Base-by-base conservation (phyloP, 2,329 filamentous ascomycete species). In the Clonostachys solani region DNA sequence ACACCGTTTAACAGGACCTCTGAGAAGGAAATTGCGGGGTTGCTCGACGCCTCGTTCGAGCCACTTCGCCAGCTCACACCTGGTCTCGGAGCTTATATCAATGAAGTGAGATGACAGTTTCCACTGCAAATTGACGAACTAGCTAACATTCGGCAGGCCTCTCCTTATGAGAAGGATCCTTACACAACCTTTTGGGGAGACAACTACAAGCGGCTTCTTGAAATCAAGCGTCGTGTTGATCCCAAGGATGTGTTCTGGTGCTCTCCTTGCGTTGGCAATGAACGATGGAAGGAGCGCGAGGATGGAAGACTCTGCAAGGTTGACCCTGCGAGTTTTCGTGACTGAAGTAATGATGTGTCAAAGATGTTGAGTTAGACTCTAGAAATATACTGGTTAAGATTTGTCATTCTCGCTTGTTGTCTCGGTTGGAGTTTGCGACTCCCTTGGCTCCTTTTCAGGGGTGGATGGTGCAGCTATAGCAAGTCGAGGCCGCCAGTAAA, bases 181-280 rank as follows among this genome's bases (percentile, higher is more conserved):
- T 65, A 69, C 37, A 55, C 60, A 8, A 59, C 62, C 0, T 75
- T 73, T 50, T 75, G 70, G 69, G 70, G 68, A 0, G 54, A 55
- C 12, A 75, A 78, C 42, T 78, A 78, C 50, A 54, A 63, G 13
- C 62, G 63, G 3, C 57, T 79, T 5, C 52, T 72, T 0, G 42
- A 55, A 12, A 72, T 78, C 45, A 79, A 80, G 59, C 60, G 62
- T 12, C 41, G 51, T 1, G 56, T 74, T n/a, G 75, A 80, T 49
- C 75, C 74, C 0, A 47, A 59, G 0, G 73, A 75, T 44, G 62
- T 78, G 2, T 69, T 80, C 13, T 75, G 73, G 64, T 77, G 74
- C 48, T 53, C 65, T 12, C 66, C 71, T 1, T 77, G 73, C 46
- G 72, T 77, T 1, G 73, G 74, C 0, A 72, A 65, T 45, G 70